phyloP scores from a whole-genome alignment of 2,329 filamentous ascomycete genomes.

The Boeremia lycopersici region DNA sequence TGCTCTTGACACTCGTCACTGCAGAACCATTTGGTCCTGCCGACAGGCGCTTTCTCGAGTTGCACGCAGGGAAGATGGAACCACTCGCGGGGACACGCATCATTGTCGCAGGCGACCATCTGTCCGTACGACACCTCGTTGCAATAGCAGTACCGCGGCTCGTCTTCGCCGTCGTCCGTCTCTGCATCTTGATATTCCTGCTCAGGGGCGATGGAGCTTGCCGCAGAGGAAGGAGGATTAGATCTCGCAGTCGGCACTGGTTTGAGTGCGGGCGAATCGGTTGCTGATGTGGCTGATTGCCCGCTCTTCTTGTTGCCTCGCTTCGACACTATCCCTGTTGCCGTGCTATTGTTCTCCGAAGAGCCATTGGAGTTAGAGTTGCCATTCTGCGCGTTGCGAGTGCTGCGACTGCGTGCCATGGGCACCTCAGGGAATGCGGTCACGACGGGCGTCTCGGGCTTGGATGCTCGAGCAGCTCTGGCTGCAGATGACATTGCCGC shows the following conservation, averaged over 20 bases:
- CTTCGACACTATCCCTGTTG: conserved; percentile 41
- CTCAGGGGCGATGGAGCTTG: conserved; percentile 41
- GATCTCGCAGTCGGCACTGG: conserved; percentile 31
- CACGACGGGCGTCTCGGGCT: conserved; percentile 55
- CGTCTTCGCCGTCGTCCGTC: conserved; percentile 50
- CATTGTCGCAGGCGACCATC: conserved; percentile 72
- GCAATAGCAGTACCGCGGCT: conserved; percentile 70
- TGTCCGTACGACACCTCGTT: conserved; percentile 69
- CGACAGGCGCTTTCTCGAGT: conserved; percentile 62
- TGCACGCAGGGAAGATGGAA: conserved; percentile 71
- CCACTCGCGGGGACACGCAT: conserved; percentile 68
- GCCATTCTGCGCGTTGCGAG: conserved; percentile 47
- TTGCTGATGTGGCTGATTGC: conserved; percentile 25
- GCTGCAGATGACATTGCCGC: conserved; percentile 37
- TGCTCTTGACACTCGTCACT: conserved; percentile 47
- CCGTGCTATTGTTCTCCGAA: conserved; percentile 49
- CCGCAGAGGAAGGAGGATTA: conserved; percentile 40
- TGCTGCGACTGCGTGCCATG: conserved; percentile 52
- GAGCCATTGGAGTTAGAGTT: conserved; percentile 46
- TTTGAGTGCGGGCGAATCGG: conserved; percentile 40
- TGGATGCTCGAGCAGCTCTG: conserved; percentile 52
- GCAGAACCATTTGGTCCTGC: conserved; percentile 49
- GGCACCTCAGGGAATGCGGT: conserved; percentile 51
- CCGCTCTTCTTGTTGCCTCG: conserved; percentile 46
- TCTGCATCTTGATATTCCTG: conserved; percentile 43